Percentiles rank a stretch among this genome's conserved stretches.
Evolutionary conservation across 2,329 filamentous ascomycete species (phyloP).

Genomic region (Cadophora malorum): DNA sequence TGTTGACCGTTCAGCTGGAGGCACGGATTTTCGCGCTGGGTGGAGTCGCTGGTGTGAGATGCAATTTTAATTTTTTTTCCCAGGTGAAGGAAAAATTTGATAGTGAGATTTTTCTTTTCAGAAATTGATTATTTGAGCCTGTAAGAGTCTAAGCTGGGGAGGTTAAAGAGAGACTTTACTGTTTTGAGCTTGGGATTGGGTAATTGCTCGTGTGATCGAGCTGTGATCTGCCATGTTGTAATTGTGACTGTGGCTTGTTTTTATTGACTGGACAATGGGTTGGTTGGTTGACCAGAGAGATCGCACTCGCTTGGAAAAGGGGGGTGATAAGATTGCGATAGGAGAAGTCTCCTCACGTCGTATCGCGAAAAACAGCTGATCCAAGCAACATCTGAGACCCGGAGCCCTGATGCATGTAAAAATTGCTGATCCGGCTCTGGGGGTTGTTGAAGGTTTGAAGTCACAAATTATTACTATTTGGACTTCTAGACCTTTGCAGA

Average conservation of each 20-base stretch:
- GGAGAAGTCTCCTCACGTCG: background rate
- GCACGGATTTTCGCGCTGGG: background rate
- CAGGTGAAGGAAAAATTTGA: constrained; percentile 3
- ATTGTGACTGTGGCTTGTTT: constrained; percentile 12
- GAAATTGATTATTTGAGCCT: background rate
- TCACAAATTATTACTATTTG: too few relatives aligned
- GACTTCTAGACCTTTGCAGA: background rate
- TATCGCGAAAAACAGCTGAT: background rate
- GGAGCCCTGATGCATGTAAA: background rate
- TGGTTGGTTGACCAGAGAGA: background rate
- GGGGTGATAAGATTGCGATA: constrained; percentile 17
- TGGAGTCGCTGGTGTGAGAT: constrained; percentile 2
- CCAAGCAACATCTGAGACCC: background rate
- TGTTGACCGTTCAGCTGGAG: constrained; percentile 1
- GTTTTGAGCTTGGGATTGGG: constrained; percentile 8
- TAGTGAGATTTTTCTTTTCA: background rate
- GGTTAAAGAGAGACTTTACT: background rate
- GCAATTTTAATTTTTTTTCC: constrained; percentile 9
- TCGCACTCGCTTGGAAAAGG: constrained; percentile 6
- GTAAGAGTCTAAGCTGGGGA: background rate
- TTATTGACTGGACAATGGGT: background rate
- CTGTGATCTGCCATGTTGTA: background rate
- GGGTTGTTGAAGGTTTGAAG: background rate
- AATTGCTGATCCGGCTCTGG: constrained; percentile 5
- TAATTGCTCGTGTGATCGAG: constrained; percentile 21